Base-by-base conservation (phyloP, 768 basidiomycete genomes). In the Mycena maculata region DNA sequence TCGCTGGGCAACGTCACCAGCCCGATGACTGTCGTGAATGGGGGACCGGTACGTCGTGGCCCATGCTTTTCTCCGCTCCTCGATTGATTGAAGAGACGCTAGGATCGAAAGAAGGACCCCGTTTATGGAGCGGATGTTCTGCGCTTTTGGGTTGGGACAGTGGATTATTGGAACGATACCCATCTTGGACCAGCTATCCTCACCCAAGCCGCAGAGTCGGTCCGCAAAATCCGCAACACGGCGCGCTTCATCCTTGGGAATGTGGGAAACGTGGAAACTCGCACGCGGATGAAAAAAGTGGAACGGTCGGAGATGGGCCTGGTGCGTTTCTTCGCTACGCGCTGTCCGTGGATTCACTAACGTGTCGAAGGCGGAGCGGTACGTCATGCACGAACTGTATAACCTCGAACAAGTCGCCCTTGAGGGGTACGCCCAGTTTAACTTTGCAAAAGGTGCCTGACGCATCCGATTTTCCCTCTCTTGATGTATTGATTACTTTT, bases 1-100 rank as follows among this genome's bases (percentile, higher is more conserved):
- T 95, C 93, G 1, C 77, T 93, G 11, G 97, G 97, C 0, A 99
- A 99, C 73, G 90, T 98, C 27, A 78, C 96, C 53, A 94, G 91
- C 72, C 97, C 97, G 0, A 80, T 93, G 82, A 87, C 87, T 0
- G 83, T 99, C 63, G 87, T 98, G 28, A 76, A 89, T 63, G 97
- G 95, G 23, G 91, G 91, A 22, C 78, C 86, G 80, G 95, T 96
- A 69, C 15, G 85, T 78, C n/a, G n/a, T 2, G 25, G 33, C 30
- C 30, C 15, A 23, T 58, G 22, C 10, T 31, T 64, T 5, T n/a
- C 20, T 49, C 15, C 4, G 11, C 30, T 9, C 27, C 28, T 18
- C 45, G 15, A 49, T 44, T 39, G 70, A 49, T 67, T 63, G 10
- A n/a, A n/a, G n/a, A n/a, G n/a, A n/a, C 36, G 31, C 30, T 71